Percentiles rank a stretch among this genome's conserved stretches.
Evolutionary conservation across 2,329 filamentous ascomycete genomes (phyloP).

Genomic region (Bipolaris oryzae): DNA sequence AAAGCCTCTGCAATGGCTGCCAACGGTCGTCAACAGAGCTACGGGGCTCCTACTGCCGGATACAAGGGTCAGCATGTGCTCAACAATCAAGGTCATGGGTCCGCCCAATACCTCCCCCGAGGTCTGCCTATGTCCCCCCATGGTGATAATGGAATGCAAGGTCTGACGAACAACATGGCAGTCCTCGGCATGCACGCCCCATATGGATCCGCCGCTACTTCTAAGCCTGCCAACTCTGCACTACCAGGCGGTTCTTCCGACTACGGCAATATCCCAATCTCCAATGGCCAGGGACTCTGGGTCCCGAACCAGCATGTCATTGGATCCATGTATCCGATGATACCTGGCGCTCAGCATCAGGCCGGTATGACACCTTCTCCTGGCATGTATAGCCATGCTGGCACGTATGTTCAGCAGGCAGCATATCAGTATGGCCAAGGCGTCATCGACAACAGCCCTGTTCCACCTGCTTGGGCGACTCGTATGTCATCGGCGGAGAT

Average conservation of each 20-base stretch:
- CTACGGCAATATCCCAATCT: slow-evolving; percentile 40
- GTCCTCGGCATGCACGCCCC: slow-evolving; percentile 46
- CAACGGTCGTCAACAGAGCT: slow-evolving; percentile 42
- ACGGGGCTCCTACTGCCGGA: slow-evolving; percentile 28
- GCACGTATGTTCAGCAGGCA: slow-evolving; percentile 52
- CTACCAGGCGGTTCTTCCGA: slow-evolving; percentile 44
- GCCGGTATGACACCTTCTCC: slow-evolving; percentile 41
- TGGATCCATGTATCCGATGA: slow-evolving; percentile 44
- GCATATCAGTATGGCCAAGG: slow-evolving; percentile 54
- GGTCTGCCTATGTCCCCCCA: slow-evolving; percentile 43
- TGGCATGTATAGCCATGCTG: slow-evolving; percentile 54
- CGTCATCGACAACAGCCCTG: slow-evolving; percentile 53
- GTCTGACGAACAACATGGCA: slow-evolving; percentile 45
- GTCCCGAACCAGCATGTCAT: slow-evolving; percentile 46
- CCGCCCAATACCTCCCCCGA: slow-evolving; percentile 44
- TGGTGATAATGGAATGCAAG: slow-evolving; percentile 39
- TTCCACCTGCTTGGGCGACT: slow-evolving; percentile 54
- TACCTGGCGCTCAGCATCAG: slow-evolving; percentile 43
- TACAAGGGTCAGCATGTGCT: slow-evolving; percentile 45
- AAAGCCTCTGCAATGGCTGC: slow-evolving; percentile 31
- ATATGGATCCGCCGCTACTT: slow-evolving; percentile 39
- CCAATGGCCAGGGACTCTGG: slow-evolving; percentile 48
- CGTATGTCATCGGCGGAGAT: slow-evolving; percentile 55
- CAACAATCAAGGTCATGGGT: slow-evolving; percentile 38
- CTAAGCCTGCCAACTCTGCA: slow-evolving; percentile 42